Evolutionary conservation across 2,329 filamentous ascomycete genomes (phyloP), one percentile per base, ranked within the genome.

Genomic region (Verticillium zaregamsianum): DNA sequence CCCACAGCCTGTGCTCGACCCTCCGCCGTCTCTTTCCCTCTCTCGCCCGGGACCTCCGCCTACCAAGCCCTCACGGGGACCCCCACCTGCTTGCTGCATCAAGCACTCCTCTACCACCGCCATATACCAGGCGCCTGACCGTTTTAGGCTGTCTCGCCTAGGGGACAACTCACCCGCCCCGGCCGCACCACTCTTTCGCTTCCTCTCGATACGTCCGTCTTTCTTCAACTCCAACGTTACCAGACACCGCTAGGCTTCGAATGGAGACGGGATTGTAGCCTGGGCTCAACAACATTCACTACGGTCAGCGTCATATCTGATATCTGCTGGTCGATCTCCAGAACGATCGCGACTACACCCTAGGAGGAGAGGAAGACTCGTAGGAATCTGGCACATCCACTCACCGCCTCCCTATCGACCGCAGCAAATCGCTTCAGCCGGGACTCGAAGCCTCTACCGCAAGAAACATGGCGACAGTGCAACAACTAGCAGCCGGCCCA

Each of bases 391-490:
- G 40, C n/a, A 23, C 40, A 12, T 23, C 23, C n/a, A 49, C 40
- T 49, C 40, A 49, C 40, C 40, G 20, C 20, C 40, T 40, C n/a
- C 2, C 9, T 25, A n/a, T 23, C n/a, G 2, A 25, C n/a, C 40
- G 23, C 3, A 17, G n/a, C n/a, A 11, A 8, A 12, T 23, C 40
- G 12, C 40, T 49, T n/a, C 17, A n/a, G n/a, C 5, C n/a, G 12
- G 20, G 40, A 49, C 40, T 49, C n/a, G 20, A 49, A 23, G 40
- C 20, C n/a, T 49, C 9, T n/a, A 49, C n/a, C 40, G 23, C 7
- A 23, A n/a, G n/a, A 45, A 59, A 57, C 54, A 78, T 78, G 76
- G 75, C 76, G 60, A 73, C 76, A 9, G 75, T 78, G 49, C 74
- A 77, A 61, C 74, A 75, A 61, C 68, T 76, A 60, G 66, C 76